Evolutionary conservation across 2,329 filamentous ascomycete genomes (phyloP).

Genomic region (Clonostachys solani): DNA sequence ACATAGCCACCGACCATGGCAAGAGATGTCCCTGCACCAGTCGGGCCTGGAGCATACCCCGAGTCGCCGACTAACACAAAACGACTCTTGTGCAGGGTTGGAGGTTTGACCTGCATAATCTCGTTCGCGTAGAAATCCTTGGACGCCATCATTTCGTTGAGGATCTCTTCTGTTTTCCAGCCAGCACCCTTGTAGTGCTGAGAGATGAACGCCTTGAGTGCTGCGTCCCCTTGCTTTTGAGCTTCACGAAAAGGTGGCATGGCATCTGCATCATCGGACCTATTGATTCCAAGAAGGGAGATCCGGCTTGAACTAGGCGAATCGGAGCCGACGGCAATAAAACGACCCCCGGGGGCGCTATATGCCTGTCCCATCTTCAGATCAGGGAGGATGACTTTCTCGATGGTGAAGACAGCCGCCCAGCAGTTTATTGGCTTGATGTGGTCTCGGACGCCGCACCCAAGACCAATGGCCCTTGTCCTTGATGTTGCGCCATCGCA

Average conservation of each 20-base stretch:
- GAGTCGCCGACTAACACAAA: constrained; percentile 48
- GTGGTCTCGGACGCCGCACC: constrained; percentile 29
- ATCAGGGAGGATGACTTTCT: constrained; percentile 28
- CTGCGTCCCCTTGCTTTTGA: constrained; percentile 10
- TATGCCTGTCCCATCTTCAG: constrained; percentile 27
- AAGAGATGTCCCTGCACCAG: constrained; percentile 40
- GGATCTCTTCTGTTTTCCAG: constrained; percentile 33
- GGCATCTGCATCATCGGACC: constrained; percentile 15
- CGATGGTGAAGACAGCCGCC: constrained; percentile 34
- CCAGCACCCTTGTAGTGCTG: constrained; percentile 35
- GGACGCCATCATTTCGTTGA: constrained; percentile 22
- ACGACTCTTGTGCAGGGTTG: constrained; percentile 27
- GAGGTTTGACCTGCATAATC: constrained; percentile 36
- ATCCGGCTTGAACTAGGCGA: constrained; percentile 21
- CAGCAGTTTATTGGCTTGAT: constrained; percentile 28
- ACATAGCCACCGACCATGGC: constrained; percentile 44
- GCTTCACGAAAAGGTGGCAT: constrained; percentile 26
- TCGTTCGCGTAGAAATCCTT: constrained; percentile 41
- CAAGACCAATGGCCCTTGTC: constrained; percentile 37
- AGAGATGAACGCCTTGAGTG: constrained; percentile 26
- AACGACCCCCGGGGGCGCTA: constrained; percentile 29
- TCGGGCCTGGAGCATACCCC: constrained; percentile 35
- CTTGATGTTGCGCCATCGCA: constrained; percentile 41
- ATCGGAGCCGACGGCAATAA: constrained; percentile 25
- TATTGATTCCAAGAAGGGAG: constrained; percentile 26